Base-by-base conservation (phyloP, 2,329 filamentous ascomycete species). In the Ilyonectria robusta region DNA sequence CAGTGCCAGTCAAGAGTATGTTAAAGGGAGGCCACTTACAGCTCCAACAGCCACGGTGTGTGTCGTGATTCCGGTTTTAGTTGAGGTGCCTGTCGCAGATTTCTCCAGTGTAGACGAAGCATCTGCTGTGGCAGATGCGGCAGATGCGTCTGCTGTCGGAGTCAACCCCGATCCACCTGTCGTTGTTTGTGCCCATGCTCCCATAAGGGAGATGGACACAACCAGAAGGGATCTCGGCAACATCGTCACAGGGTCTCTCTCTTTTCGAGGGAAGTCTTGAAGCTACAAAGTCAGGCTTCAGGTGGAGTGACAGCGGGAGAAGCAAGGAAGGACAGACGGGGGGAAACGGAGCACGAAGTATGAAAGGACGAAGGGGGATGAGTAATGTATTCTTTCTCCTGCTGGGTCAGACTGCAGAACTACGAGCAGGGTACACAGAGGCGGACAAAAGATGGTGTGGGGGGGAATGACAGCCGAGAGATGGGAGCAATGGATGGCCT, bases 41-140 rank as follows among this genome's bases (percentile, higher is more conserved):
- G 74, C 71, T 69, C 74, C 74, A 37, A 76, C 74, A 54, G 68
- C 72, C 23, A 76, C 59, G 17, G 74, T 76, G 48, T 76, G 72
- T 47, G 74, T 76, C 48, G 68, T 68, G 6, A 61, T 51, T 35
- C 64, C 72, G 23, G 58, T 59, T n/a, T 65, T 48, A 1, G 69
- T 62, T 17, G 73, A 55, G 11, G 74, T 73, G 26, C 67, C 54
- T 2, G 74, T 69, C 2, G 66, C 65, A 42, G 66, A 40, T 23
- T 70, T 63, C 10, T 65, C 66, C 7, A 54, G 19, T 1, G 74
- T 76, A 8, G 71, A 33, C 29, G 72, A 66, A 6, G 70, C 57
- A 17, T 53, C 59, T 15, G 59, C 62, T 4, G 71, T 69, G 2
- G 53, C 44, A 6, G 62, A 35, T 11, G 44, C 51, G 5, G 44